phyloP scores from a whole-genome alignment of 2,329 filamentous ascomycete genomes.

The Aureobasidium sp. region DNA sequence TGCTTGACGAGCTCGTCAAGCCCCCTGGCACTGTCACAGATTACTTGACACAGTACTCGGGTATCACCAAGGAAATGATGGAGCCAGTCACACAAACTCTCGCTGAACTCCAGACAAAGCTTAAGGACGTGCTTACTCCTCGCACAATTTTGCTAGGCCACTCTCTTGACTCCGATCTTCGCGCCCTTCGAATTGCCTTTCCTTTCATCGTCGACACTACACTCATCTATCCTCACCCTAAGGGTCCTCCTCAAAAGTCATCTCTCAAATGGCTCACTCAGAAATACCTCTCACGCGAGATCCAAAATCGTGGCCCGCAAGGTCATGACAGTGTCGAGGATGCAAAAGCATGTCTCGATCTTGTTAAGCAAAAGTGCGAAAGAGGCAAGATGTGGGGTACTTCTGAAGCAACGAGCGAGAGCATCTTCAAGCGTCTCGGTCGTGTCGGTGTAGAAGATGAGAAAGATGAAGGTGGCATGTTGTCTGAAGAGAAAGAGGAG shows the following conservation, averaged over 20 bases:
- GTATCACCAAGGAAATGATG: conserved; percentile 83
- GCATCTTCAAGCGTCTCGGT: conserved; percentile 75
- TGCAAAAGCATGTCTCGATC: conserved; percentile 80
- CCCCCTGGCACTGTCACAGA: conserved; percentile 81
- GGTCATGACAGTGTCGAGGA: conserved; percentile 94
- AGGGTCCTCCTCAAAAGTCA: conserved; percentile 82
- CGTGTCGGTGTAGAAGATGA: conserved; percentile 22
- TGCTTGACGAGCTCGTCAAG: conserved; percentile 89
- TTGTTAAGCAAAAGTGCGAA: conserved; percentile 93
- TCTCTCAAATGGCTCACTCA: conserved; percentile 83
- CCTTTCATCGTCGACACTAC: conserved; percentile 92
- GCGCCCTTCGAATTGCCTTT: conserved; percentile 76
- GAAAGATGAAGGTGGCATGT: conserved; percentile 32
- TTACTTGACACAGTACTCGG: conserved; percentile 80
- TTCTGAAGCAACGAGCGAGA: conserved; percentile 71
- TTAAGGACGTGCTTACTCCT: conserved; percentile 60
- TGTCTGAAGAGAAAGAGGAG: conserved; percentile 37
- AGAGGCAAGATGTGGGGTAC: conserved; percentile 83
- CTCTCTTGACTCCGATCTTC: conserved; percentile 76
- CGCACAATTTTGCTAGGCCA: conserved; percentile 72
- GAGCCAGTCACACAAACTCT: conserved; percentile 76
- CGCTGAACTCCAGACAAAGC: conserved; percentile 68
- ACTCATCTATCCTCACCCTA: conserved; percentile 81
- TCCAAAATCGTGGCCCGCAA: conserved; percentile 66
- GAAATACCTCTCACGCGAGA: conserved; percentile 78